A percentile compares a stretch with the other conserved stretches of the same genome.
phyloP scores from a whole-genome alignment of 2,329 filamentous ascomycete genomes.

The Penicillium sp. region DNA sequence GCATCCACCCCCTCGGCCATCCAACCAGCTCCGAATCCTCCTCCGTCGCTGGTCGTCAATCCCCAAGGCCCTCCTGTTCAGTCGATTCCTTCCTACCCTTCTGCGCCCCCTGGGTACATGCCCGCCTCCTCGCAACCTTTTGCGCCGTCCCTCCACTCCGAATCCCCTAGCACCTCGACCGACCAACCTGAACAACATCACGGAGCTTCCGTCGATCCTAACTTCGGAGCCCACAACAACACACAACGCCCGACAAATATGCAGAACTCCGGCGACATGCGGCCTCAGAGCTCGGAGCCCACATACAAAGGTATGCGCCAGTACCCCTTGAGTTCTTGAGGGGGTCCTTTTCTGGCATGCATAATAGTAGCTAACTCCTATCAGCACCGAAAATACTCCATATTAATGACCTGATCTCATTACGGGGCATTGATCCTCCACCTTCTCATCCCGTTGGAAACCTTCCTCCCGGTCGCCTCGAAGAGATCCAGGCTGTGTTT shows the following conservation, averaged over 20 bases:
- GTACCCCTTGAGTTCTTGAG: background rate
- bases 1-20: constrained; percentile 61
- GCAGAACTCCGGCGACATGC: constrained; percentile 30
- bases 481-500: constrained; percentile 67
- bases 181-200: constrained; percentile 51
- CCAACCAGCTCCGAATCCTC: constrained; percentile 52
- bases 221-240: constrained; percentile 49
- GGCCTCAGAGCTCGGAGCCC: constrained; percentile 18
- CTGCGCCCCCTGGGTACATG: constrained; percentile 38
- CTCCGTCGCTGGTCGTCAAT: constrained; percentile 38
- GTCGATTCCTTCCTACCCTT: constrained; percentile 30
- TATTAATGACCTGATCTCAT: constrained; percentile 66
- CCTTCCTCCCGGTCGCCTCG: constrained; percentile 47
- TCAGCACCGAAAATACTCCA: constrained; percentile 59
- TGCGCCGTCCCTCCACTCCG: constrained; percentile 35
- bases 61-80: constrained; percentile 34
- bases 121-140: constrained; percentile 38
- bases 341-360: background rate
- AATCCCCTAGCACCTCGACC: constrained; percentile 36
- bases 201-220: constrained; percentile 60
- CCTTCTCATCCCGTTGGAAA: constrained; percentile 50
- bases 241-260: constrained; percentile 31
- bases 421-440: constrained; percentile 56
- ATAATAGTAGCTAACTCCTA: constrained; percentile 38
- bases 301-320: constrained; percentile 19